Evolutionary conservation across 2,329 filamentous ascomycete genomes (phyloP).

Genomic region (Paracoccidioides lutzii): DNA sequence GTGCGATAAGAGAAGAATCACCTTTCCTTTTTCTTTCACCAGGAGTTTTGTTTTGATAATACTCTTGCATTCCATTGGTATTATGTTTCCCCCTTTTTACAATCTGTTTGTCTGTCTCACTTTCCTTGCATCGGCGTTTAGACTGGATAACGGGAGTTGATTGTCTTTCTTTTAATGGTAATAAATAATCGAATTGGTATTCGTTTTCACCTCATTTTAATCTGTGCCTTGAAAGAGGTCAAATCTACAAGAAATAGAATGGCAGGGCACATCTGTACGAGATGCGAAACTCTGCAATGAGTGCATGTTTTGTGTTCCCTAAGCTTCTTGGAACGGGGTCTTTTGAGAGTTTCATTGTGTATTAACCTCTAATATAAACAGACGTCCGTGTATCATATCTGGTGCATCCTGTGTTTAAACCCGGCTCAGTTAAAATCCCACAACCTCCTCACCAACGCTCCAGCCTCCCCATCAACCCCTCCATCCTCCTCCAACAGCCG

Average conservation of each 20-base stretch:
- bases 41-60: not conserved
- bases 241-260: not conserved
- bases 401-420: not conserved
- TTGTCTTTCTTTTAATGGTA: not conserved
- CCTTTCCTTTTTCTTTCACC: not conserved
- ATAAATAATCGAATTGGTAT: not conserved
- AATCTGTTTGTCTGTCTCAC: not conserved
- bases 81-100: not conserved
- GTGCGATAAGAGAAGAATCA: no score
- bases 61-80: not conserved
- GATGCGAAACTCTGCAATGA: no score
- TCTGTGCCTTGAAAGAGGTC: not conserved
- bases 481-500: conserved; percentile 29
- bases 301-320: no score
- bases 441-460: conserved; percentile 23
- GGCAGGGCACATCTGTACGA: not conserved
- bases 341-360: no score
- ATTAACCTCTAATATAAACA: not conserved
- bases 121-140: not conserved
- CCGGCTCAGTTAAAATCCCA: conserved; percentile 40
- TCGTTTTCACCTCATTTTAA: not conserved
- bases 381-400: not conserved
- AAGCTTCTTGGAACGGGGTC: no score
- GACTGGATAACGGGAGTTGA: not conserved
- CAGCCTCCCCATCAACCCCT: conserved; percentile 26